A percentile compares a stretch with the other conserved stretches of the same genome.
Evolutionary conservation across 2,329 filamentous ascomycete genomes (phyloP).

Genomic region (Thelonectria discophora): DNA sequence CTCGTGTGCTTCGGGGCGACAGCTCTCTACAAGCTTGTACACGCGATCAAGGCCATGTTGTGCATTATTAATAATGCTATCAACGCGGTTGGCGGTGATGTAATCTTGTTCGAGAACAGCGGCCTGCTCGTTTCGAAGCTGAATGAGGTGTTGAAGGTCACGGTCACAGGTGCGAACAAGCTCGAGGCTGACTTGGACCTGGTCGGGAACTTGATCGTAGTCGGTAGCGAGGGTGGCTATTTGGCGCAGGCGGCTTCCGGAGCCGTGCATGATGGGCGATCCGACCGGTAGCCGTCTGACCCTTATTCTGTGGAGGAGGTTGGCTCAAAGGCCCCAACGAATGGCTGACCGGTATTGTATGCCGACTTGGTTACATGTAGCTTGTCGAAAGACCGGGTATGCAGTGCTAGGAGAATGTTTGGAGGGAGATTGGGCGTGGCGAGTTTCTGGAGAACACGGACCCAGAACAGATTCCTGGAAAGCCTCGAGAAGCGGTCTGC

Average conservation of each 20-base stretch:
- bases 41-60: neutral
- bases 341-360: neutral
- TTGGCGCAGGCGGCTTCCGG: slow-evolving; percentile 1
- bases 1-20: neutral
- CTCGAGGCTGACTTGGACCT: slow-evolving; percentile 8
- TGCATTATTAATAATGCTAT: slow-evolving; percentile 10
- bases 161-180: slow-evolving; percentile 12
- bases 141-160: slow-evolving; percentile 17
- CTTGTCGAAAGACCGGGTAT: no score
- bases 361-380: no score
- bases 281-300: neutral
- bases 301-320: no score
- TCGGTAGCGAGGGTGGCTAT: slow-evolving; percentile 2
- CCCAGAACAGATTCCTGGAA: no score
- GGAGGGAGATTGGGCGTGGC: no score
- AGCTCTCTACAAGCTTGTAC: slow-evolving; percentile 12
- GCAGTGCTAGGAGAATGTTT: no score
- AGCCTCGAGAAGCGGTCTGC: no score
- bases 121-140: slow-evolving; percentile 7
- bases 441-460: no score
- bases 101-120: neutral
- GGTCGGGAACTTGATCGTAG: slow-evolving; percentile 10
- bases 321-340: neutral
- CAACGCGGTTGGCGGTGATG: neutral
- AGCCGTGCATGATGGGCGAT: neutral